Conservation (phyloP, 202 grass and related monocot species). For the Elaeis oleifera region DNA sequence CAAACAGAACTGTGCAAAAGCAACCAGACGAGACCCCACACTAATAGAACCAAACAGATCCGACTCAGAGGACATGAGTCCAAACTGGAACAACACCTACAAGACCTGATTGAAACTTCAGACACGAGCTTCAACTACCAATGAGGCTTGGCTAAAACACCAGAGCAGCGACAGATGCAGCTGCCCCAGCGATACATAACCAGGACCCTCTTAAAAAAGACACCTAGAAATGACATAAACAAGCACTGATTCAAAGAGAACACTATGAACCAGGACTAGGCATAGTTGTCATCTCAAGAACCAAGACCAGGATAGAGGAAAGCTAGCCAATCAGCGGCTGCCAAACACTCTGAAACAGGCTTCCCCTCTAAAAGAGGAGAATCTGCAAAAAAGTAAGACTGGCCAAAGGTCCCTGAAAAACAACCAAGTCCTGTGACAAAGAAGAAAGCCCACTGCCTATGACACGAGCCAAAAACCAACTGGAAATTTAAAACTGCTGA, state of each 20-base stretch:
- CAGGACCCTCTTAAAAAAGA: conserved; percentile 1
- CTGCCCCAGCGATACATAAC: background rate
- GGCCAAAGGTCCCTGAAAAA: conserved; percentile 45
- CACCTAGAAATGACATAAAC: background rate
- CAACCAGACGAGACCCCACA: conserved; percentile 19
- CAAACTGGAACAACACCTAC: conserved; percentile 7
- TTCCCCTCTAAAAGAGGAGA: conserved; percentile 12
- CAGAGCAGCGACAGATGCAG: background rate
- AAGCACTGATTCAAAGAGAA: no score
- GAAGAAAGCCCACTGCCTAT: conserved; percentile 12
- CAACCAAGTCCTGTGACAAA: conserved; percentile 20
- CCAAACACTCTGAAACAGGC: conserved; percentile 55
- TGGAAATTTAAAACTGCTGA: conserved; percentile 18
- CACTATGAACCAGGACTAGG: conserved; percentile 37
- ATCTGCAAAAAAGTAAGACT: conserved; percentile 68
- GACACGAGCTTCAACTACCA: background rate
- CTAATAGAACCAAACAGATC: no score
- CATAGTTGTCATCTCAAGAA: conserved; percentile 34
- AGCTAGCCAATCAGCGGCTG: conserved; percentile 29
- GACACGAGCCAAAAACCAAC: conserved; percentile 46
- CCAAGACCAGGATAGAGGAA: conserved; percentile 44
- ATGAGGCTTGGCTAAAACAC: conserved; percentile 7
- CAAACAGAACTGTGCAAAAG: conserved; percentile 48
- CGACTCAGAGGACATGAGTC: background rate
- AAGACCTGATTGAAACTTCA: background rate